A percentile compares a stretch with the other conserved stretches of the same genome.
Conservation (phyloP, 73 alveolate genomes). For the Paramecium sexaurelia region DNA sequence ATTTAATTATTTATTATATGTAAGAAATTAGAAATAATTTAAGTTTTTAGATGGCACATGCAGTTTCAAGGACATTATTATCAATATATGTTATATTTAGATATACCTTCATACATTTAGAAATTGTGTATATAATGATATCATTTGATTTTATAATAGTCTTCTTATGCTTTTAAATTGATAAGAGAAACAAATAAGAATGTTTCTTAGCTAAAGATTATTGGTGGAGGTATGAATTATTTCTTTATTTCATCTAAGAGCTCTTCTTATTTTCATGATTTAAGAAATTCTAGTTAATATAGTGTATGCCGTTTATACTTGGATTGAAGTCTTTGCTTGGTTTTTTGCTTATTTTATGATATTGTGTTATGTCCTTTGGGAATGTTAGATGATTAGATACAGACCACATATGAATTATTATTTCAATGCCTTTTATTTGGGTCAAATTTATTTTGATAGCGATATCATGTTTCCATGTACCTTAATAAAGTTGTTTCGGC, state of each 20-base stretch:
- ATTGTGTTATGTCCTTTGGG: background rate
- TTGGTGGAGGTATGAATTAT: background rate
- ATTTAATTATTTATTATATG: background rate
- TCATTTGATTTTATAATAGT: background rate
- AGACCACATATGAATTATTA: slow-evolving; percentile 18
- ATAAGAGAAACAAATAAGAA: background rate
- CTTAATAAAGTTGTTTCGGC: background rate
- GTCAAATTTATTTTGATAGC: background rate
- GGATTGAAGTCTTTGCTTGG: slow-evolving; percentile 32
- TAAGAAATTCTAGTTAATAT: background rate
- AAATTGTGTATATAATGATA: background rate
- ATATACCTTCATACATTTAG: background rate
- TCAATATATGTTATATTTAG: background rate
- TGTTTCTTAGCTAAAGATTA: slow-evolving; percentile 2
- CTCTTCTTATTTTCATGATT: background rate
- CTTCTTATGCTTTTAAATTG: background rate
- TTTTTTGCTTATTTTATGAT: background rate
- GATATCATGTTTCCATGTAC: slow-evolving; percentile 23
- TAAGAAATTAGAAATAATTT: background rate
- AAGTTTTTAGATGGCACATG: background rate
- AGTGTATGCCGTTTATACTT: background rate
- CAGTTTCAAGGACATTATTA: background rate
- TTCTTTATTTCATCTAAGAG: background rate
- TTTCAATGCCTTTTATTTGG: background rate
- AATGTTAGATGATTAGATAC: background rate